These are phyloP conservation scores for Colletotrichum caudatum DNA, from an alignment of 2,329 filamentous ascomycete species.

Conservation along the genomic window DNA sequence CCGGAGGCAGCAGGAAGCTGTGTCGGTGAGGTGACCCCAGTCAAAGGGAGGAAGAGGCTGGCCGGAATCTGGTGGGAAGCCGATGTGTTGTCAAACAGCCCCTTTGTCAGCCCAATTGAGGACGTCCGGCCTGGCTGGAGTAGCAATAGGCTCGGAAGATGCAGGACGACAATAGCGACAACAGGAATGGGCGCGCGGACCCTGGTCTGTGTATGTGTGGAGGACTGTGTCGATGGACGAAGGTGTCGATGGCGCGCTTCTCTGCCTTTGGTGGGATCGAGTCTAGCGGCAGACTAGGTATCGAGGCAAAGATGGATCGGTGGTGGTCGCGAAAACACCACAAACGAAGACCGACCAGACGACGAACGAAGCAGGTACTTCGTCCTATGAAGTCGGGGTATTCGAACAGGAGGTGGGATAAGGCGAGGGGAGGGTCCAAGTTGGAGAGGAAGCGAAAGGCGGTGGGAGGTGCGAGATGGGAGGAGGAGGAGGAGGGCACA, in stretches of 20 bases:
- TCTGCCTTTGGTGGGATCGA: conserved; percentile 27
- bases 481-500: conserved; percentile 10
- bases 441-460: conserved; percentile 37
- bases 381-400: conserved; percentile 10
- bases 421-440: conserved; percentile 29
- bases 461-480: conserved; percentile 26
- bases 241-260: conserved; percentile 31
- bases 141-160: conserved; percentile 5
- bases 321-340: conserved; percentile 30
- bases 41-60: conserved; percentile 28
- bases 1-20: conserved; percentile 25
- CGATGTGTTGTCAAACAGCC: conserved; percentile 12
- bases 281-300: conserved; percentile 31
- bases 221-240: conserved; percentile 11
- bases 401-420: conserved; percentile 26
- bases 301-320: conserved; percentile 30
- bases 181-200: conserved; percentile 25
- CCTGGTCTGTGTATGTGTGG: conserved; percentile 17
- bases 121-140: conserved; percentile 8
- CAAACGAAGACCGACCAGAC: conserved; percentile 19
- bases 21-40: conserved; percentile 14
- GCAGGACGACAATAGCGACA: conserved; percentile 4
- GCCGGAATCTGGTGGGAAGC: conserved; percentile 19
- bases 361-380: conserved; percentile 4
- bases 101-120: conserved; percentile 30